Conservation (phyloP, 345 rosid species). For the sweet orange (Citrus sinensis) region DVS_A1.0 CM039162.1:7615001-7615500, state of each 20-base stretch:
- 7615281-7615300: slow-evolving; percentile 72
- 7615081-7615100: slow-evolving; percentile 35
- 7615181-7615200: slow-evolving; percentile 41
- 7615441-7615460: neutral
- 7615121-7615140: neutral
- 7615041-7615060: slow-evolving; percentile 72
- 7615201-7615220: slow-evolving; percentile 82
- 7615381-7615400: neutral
- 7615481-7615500: neutral
- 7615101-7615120: neutral
- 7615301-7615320: slow-evolving; percentile 57
- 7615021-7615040: slow-evolving; percentile 74
- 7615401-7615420: neutral
- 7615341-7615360: neutral
- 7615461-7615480: neutral
- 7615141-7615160: neutral
- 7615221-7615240: slow-evolving; percentile 79
- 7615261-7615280: slow-evolving; percentile 86
- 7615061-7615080: slow-evolving; percentile 93
- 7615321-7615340: slow-evolving; percentile 20
- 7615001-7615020: slow-evolving; percentile 70
- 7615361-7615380: neutral
- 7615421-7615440: neutral
- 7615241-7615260: slow-evolving; percentile 76
- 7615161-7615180: neutral